Base-by-base conservation (phyloP, 148 eudicot species). In the Rhododendron ovatum region DNA sequence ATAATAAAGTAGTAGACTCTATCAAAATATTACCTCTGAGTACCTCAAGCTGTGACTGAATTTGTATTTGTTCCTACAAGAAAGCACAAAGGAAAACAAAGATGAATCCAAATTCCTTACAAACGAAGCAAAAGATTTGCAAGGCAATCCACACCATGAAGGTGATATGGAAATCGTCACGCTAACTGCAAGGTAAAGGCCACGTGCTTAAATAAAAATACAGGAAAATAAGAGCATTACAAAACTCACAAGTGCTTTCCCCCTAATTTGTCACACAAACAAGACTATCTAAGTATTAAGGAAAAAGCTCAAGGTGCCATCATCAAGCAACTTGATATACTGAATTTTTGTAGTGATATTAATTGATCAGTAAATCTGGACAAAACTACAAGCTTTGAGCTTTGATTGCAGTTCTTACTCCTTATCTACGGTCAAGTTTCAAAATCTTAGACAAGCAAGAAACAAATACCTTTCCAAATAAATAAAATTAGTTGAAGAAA, bases 21-120 rank as follows among this genome's bases (percentile, higher is more conserved):
- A 83, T 24, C 28, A 47, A 75, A 84, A 67, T 33, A 63, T 80
- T 90, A 94, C 95, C 95, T 91, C 90, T 90, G 78, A 94, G 93
- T 84, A 86, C 48, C 86, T 93, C 93, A 82, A 94, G 92, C 87
- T 89, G 92, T 85, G 95, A 92, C 69, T 91, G 92, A 87, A 94
- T 85, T 81, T 91, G 93, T 81, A 80, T 77, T 73, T 47, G 87
- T 84, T 84, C 91, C 96, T 93, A 90, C 84, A 77, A 86, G 84
- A 74, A 84, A 71, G 69, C 74, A 22, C 63, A 84, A 24, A 81
- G 10, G 33, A 47, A 61, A 48, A 77, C 18, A 63, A 83, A 6
- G 41, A 7, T 59, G 30, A 84, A 28, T 71, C 57, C 39, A 82
- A 41, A 85, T 28, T 80, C 73, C 8, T 41, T 51, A 59, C 61